Conservation (phyloP, 2,329 filamentous ascomycete genomes). For the Ascosphaera acerosa region DNA sequence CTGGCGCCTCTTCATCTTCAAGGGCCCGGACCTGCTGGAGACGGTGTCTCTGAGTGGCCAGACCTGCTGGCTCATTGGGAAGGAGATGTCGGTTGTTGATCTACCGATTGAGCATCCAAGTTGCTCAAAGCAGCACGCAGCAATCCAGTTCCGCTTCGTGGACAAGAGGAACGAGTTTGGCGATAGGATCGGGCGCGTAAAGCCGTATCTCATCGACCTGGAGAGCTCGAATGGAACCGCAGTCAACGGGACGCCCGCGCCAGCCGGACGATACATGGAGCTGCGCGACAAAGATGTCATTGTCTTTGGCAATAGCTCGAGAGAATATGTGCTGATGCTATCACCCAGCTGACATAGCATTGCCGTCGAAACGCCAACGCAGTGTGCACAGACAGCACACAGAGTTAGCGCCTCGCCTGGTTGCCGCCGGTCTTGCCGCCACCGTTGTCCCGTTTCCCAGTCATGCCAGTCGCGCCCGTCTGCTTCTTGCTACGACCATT, state of each 20-base stretch:
- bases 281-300: conserved; percentile 72
- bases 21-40: conserved; percentile 52
- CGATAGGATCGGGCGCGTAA: conserved; percentile 52
- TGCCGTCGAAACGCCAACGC: not conserved
- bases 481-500: conserved; percentile 18
- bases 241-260: conserved; percentile 51
- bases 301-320: conserved; percentile 61
- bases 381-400: too few relatives aligned
- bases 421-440: conserved; percentile 11
- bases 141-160: conserved; percentile 71
- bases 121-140: conserved; percentile 85
- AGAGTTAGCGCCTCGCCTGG: conserved; percentile 7
- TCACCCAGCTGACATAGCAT: conserved; percentile 16
- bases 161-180: conserved; percentile 70
- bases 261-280: conserved; percentile 59
- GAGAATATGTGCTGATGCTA: conserved; percentile 93
- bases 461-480: conserved; percentile 16
- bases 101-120: conserved; percentile 70
- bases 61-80: conserved; percentile 77
- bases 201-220: conserved; percentile 77
- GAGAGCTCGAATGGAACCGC: conserved; percentile 79
- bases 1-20: conserved; percentile 90
- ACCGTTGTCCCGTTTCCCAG: conserved; percentile 14
- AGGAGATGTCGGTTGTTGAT: conserved; percentile 60
- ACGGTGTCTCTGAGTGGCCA: conserved; percentile 50